Conservation (phyloP, 2,329 filamentous ascomycete genomes). For the Fusarium ramigenum region DNA sequence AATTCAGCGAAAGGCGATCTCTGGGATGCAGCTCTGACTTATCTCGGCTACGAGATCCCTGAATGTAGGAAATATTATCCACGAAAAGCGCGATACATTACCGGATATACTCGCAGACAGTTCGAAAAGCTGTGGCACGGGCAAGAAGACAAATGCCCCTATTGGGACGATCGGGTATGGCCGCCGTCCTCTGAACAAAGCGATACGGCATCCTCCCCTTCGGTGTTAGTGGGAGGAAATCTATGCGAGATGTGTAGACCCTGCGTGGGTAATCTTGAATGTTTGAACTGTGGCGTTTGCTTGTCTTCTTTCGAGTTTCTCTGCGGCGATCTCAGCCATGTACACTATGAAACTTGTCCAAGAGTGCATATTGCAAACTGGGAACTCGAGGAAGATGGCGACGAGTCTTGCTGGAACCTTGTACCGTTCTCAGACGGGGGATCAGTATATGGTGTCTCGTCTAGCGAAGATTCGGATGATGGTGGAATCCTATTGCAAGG, state of each 20-base stretch:
- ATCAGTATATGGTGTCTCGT: rapidly evolving
- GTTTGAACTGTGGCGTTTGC: background rate
- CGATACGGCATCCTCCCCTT: no score
- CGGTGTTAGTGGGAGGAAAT: no score
- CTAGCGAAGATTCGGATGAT: rapidly evolving
- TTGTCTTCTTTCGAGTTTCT: background rate
- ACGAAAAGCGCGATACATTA: no score
- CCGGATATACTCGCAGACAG: no score
- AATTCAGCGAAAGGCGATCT: background rate
- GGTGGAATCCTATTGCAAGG: background rate
- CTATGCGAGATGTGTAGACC: no score
- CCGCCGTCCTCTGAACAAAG: background rate
- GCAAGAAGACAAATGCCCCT: no score
- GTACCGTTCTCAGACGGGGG: rapidly evolving
- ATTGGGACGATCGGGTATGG: background rate
- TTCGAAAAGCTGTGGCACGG: no score
- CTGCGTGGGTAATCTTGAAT: no score
- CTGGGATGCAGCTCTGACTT: no score
- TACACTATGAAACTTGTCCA: rapidly evolving
- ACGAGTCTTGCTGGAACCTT: rapidly evolving
- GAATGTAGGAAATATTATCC: no score
- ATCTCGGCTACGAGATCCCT: no score
- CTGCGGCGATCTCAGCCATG: rapidly evolving
- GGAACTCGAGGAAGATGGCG: rapidly evolving
- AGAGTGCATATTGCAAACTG: background rate